Percentiles rank a stretch among this genome's conserved stretches.
These are phyloP conservation scores for Pythium scleroteichum DNA, from an alignment of 352 stramenopile genomes.

Conservation along the genomic window DNA sequence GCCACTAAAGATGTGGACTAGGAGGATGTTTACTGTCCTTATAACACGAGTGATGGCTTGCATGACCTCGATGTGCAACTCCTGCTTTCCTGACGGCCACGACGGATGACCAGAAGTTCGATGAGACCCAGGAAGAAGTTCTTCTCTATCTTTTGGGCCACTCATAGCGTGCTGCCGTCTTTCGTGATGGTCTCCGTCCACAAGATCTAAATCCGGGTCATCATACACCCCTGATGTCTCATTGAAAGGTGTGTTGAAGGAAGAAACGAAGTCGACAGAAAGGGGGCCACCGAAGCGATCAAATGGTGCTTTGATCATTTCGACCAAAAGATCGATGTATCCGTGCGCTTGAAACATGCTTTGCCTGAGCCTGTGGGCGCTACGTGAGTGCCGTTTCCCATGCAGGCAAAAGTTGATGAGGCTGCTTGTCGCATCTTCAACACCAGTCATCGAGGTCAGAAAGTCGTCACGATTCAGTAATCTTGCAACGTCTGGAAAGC, in stretches of 20 bases:
- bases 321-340: conserved; percentile 64
- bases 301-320: conserved; percentile 70
- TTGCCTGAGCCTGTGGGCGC: conserved; percentile 40
- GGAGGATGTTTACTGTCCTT: conserved; percentile 47
- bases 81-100: not conserved
- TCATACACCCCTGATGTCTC: conserved; percentile 13
- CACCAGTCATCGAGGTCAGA: conserved; percentile 35
- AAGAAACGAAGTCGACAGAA: conserved; percentile 53
- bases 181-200: not conserved
- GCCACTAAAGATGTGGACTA: conserved; percentile 63
- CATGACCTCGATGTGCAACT: conserved; percentile 33
- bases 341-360: conserved; percentile 56
- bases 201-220: conserved; percentile 16
- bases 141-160: not conserved
- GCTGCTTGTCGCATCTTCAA: conserved; percentile 45
- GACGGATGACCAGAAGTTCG: not conserved
- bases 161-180: not conserved
- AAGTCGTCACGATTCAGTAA: conserved; percentile 40
- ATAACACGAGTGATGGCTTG: conserved; percentile 61
- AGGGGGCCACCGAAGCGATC: conserved; percentile 59
- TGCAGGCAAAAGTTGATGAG: conserved; percentile 50
- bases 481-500: too few relatives aligned
- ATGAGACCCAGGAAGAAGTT: too few relatives aligned
- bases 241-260: conserved; percentile 49
- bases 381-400: conserved; percentile 27